Base-by-base conservation (phyloP, 2,329 filamentous ascomycete species). In the Macrophomina phaseolina region DNA sequence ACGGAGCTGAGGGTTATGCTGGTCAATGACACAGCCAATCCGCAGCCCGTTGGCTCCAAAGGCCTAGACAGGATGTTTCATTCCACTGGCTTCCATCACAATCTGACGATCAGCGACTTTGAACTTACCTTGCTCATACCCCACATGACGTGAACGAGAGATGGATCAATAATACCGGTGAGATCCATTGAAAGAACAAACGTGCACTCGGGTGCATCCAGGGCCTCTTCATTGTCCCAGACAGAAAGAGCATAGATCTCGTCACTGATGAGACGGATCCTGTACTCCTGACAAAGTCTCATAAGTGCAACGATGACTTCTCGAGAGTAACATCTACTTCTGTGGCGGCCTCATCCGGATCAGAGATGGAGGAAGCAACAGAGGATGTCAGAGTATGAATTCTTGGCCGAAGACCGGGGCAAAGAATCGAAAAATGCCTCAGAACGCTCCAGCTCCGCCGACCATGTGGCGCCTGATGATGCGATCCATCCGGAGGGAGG, bases 241-340 rank as follows among this genome's bases (percentile, higher is more conserved):
- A 68, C 66, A 2, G 76, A 77, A 1, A 77, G 69, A 0, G 77
- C 77, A 62, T 79, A 80, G 45, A 80, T 69, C 66, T 80, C 77
- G 65, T 80, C 78, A 2, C 69, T 72, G 14, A 79, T 68, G 7
- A 78, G 69, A 52, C 79, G 78, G 14, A 80, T 66, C 1, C 67
- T 48, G 56, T 76, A 49, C 40, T 70, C 73, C 3, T 73, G 38
- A 69, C 76, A 78, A 16, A 79, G 72, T 28, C 68, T 53, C 65
- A 77, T 66, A 23, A 73, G 68, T 4, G 28, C 72, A 9, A 72
- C 69, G 0, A 79, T 34, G 1, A 77, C 75, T 2, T 74, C 71
- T 3, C 45, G 45, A 3, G 45, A 40, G 34, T 63, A 63, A n/a
- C 60, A 63, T 23, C 23, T 23, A 23, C 23, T 23, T 23, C 23